Conservation (phyloP, 495 filamentous ascomycete species). For the Platismatia glauca region DNA sequence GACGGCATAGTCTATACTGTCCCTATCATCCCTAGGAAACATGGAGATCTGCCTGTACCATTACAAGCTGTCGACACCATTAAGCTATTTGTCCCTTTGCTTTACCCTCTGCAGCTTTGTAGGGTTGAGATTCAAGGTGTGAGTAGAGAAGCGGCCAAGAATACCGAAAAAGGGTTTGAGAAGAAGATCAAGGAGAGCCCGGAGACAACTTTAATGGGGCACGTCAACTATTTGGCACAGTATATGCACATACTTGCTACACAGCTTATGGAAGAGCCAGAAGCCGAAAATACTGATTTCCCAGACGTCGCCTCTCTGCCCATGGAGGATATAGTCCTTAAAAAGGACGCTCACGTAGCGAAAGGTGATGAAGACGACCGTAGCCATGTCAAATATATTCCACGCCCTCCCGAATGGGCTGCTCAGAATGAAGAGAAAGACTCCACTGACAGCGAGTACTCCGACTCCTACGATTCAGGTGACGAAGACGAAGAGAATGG, state of each 20-base stretch:
- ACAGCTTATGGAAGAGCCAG: conserved; percentile 30
- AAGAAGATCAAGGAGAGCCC: conserved; percentile 47
- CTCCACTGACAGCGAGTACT: conserved; percentile 36
- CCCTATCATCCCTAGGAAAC: conserved; percentile 60
- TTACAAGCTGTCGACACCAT: conserved; percentile 57
- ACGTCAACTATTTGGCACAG: conserved; percentile 67
- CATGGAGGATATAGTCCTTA: conserved; percentile 14
- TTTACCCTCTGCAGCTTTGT: conserved; percentile 66
- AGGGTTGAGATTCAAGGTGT: conserved; percentile 57
- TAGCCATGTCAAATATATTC: conserved; percentile 65
- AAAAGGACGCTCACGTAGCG: conserved; percentile 1
- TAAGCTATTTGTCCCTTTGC: conserved; percentile 58
- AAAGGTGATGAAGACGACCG: conserved; percentile 35
- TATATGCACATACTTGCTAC: conserved; percentile 65
- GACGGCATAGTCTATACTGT: conserved; percentile 65
- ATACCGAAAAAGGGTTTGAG: conserved; percentile 57
- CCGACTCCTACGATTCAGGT: conserved; percentile 34
- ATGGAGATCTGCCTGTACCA: conserved; percentile 49
- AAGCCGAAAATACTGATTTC: conserved; percentile 23
- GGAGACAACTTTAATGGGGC: conserved; percentile 58
- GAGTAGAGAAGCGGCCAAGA: conserved; percentile 48
- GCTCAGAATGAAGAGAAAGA: conserved; percentile 31
- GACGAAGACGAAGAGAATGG: conserved; percentile 40
- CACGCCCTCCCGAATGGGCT: conserved; percentile 76
- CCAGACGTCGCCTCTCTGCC: conserved; percentile 13